Conservation (phyloP, 225 moss, liverwort and hornwort species). For the Physcomitrellopsis africana region DNA sequence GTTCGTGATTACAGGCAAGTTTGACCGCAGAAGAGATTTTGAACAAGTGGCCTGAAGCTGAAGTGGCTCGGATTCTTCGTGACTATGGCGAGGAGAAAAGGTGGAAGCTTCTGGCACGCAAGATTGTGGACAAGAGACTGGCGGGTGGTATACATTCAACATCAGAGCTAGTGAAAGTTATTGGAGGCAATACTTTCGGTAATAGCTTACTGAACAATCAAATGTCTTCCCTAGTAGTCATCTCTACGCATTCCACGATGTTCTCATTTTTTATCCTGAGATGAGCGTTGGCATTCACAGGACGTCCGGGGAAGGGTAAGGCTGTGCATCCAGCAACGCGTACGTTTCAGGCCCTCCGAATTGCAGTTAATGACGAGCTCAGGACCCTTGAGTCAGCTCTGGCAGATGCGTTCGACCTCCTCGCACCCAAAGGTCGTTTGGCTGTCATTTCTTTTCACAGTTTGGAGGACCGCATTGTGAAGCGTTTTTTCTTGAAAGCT, state of each 20-base stretch:
- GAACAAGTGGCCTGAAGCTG: conserved; percentile 91
- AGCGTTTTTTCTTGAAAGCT: conserved; percentile 80
- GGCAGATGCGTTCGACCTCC: conserved; percentile 67
- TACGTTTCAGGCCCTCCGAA: conserved; percentile 91
- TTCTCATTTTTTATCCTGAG: conserved; percentile 4
- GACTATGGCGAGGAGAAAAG: conserved; percentile 95
- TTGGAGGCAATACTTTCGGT: conserved; percentile 79
- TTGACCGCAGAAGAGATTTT: conserved; percentile 86
- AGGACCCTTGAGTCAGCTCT: conserved; percentile 68
- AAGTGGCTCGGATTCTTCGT: conserved; percentile 84
- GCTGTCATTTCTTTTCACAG: conserved; percentile 96
- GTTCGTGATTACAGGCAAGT: conserved; percentile 58
- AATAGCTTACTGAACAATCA: not conserved
- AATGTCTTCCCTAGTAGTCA: no score
- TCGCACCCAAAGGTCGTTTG: conserved; percentile 76
- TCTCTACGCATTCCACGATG: no score
- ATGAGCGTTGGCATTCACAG: conserved; percentile 35
- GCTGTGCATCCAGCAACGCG: conserved; percentile 88
- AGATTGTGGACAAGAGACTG: conserved; percentile 77
- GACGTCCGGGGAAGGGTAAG: conserved; percentile 72
- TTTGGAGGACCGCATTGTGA: conserved; percentile 93
- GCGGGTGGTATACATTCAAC: conserved; percentile 87
- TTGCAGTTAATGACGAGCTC: conserved; percentile 96
- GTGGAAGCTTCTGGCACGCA: conserved; percentile 89
- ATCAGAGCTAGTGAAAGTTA: conserved; percentile 75